Conservation (phyloP, 2,329 filamentous ascomycete species). For the Aspergillus pseudotamarii region DNA sequence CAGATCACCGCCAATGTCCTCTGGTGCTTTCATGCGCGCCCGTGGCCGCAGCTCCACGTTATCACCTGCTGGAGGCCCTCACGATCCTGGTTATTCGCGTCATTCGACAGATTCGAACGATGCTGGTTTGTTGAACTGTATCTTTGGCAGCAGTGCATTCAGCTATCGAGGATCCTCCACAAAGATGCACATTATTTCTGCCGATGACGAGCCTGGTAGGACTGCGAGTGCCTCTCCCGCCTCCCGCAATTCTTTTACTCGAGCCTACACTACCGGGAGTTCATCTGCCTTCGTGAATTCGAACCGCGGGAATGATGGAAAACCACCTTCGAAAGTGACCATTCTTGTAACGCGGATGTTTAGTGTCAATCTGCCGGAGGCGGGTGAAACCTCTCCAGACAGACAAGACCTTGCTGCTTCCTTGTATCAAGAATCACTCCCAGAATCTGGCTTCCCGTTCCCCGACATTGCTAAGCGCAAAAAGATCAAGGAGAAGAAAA, state of each 20-base stretch:
- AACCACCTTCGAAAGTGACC: slow-evolving; percentile 52
- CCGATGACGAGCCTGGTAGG: slow-evolving; percentile 37
- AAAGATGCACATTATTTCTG: slow-evolving; percentile 61
- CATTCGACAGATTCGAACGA: slow-evolving; percentile 53
- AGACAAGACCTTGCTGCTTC: slow-evolving; percentile 34
- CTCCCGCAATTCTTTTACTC: slow-evolving; percentile 38
- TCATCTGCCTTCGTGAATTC: slow-evolving; percentile 30
- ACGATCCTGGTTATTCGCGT: slow-evolving; percentile 41
- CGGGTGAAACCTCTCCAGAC: slow-evolving; percentile 40
- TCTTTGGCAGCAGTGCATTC: slow-evolving; percentile 62
- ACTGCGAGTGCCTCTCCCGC: slow-evolving; percentile 30
- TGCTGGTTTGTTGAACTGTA: slow-evolving; percentile 58
- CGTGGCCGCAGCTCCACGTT: slow-evolving; percentile 51
- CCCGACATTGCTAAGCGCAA: slow-evolving; percentile 44
- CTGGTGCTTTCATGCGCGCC: slow-evolving; percentile 45
- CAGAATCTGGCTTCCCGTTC: slow-evolving; percentile 41
- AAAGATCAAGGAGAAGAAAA: slow-evolving; percentile 55
- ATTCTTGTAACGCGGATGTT: slow-evolving; percentile 63
- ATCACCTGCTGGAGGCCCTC: slow-evolving; percentile 35
- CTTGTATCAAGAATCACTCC: slow-evolving; percentile 36
- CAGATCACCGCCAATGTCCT: slow-evolving; percentile 33
- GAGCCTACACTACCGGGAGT: slow-evolving; percentile 43
- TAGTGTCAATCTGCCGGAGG: slow-evolving; percentile 57
- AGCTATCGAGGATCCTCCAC: slow-evolving; percentile 62
- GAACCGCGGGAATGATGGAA: slow-evolving; percentile 32